A percentile compares a stretch with the other conserved stretches of the same genome.
Conservation (phyloP, 2,329 filamentous ascomycete genomes). For the Cytospora piceae region DNA sequence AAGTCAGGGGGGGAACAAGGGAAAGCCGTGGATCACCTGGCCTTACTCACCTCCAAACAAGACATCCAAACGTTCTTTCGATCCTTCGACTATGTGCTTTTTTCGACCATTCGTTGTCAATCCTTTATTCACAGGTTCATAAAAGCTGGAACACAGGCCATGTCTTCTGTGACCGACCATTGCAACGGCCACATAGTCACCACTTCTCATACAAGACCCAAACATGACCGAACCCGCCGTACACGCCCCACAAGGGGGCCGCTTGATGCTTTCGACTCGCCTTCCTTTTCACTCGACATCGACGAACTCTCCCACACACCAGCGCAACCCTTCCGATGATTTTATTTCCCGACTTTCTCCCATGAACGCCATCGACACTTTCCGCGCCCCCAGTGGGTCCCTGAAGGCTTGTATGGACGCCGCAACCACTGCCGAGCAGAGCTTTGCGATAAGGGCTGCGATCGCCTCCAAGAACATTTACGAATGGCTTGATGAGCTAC, state of each 20-base stretch:
- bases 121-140: conserved; percentile 30
- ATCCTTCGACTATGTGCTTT: conserved; percentile 29
- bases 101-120: conserved; percentile 25
- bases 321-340: conserved; percentile 54
- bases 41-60: not conserved
- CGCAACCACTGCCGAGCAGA: conserved; percentile 67
- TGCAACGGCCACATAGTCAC: conserved; percentile 24
- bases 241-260: conserved; percentile 42
- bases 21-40: not conserved
- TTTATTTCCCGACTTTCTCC: conserved; percentile 66
- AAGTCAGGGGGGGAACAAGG: conserved; percentile 5
- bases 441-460: conserved; percentile 72
- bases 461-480: conserved; percentile 71
- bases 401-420: conserved; percentile 64
- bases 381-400: conserved; percentile 56
- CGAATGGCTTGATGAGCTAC: conserved; percentile 75
- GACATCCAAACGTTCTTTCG: conserved; percentile 11
- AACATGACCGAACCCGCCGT: conserved; percentile 44
- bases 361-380: conserved; percentile 61
- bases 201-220: conserved; percentile 6
- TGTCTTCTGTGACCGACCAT: conserved; percentile 28
- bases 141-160: conserved; percentile 31
- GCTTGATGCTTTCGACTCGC: conserved; percentile 45
- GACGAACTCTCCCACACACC: conserved; percentile 50
- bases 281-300: conserved; percentile 43